Evolutionary conservation across 2,329 filamentous ascomycete genomes (phyloP).

Genomic region (Pseudogymnoascus sp.): DNA sequence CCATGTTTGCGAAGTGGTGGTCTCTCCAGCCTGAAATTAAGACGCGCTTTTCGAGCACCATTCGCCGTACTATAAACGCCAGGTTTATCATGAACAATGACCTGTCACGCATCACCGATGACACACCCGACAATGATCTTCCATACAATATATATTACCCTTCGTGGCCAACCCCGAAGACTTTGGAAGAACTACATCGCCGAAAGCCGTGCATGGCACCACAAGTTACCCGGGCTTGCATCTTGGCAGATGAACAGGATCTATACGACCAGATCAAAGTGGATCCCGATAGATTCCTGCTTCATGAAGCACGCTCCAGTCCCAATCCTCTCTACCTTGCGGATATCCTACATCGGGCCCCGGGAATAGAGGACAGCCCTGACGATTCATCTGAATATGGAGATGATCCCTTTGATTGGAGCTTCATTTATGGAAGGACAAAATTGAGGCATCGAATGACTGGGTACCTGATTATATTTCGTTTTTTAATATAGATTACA

Average conservation of each 20-base stretch:
- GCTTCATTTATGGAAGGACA: no score
- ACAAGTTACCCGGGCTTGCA: constrained; percentile 1
- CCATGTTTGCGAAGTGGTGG: constrained; percentile 31
- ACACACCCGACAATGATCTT: not conserved
- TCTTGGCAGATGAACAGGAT: not conserved
- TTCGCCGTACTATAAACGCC: constrained; percentile 19
- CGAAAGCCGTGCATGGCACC: not conserved
- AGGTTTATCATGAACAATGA: constrained; percentile 28
- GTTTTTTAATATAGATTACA: not conserved
- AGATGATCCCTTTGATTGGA: no score
- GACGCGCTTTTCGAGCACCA: not conserved
- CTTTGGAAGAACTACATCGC: not conserved
- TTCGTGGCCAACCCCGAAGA: not conserved
- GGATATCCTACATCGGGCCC: no score
- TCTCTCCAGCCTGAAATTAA: not conserved
- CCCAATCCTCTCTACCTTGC: no score
- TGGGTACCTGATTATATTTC: not conserved
- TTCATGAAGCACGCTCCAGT: not conserved
- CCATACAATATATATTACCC: constrained; percentile 8
- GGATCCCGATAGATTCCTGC: not conserved
- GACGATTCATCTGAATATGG: no score
- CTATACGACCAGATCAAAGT: not conserved
- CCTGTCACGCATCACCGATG: not conserved
- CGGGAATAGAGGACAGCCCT: no score
- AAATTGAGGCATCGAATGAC: no score